These are phyloP conservation scores for Deinandra increscens DNA, from an alignment of 129 eudicot genomes.

Conservation along the genomic window DNA sequence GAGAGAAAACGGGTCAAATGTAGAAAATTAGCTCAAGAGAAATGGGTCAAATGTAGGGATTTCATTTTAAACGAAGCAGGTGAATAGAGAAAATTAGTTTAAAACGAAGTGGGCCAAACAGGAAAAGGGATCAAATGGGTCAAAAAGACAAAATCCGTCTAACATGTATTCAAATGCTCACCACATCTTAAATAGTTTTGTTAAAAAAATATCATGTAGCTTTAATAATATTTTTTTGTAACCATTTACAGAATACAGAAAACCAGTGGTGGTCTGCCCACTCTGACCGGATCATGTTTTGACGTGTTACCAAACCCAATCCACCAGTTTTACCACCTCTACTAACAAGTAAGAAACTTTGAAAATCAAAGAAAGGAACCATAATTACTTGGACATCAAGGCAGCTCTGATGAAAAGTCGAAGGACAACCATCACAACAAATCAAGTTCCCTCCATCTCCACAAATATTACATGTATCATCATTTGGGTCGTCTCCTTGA, in stretches of 20 bases:
- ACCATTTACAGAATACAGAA: background rate
- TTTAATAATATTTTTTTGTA: background rate
- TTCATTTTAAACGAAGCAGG: background rate
- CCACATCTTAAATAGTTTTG: background rate
- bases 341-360: background rate
- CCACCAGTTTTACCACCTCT: slow-evolving; percentile 1
- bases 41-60: background rate
- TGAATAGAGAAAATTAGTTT: background rate
- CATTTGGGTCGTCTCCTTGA: slow-evolving; percentile 80
- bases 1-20: background rate
- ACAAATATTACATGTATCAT: slow-evolving; percentile 90
- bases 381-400: slow-evolving; percentile 56
- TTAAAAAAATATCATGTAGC: background rate
- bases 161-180: slow-evolving; percentile 13
- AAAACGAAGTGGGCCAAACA: background rate
- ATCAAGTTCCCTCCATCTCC: slow-evolving; percentile 95
- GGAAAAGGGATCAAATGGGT: background rate
- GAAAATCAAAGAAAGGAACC: background rate
- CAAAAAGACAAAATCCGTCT: background rate
- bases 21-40: background rate
- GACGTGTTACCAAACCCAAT: background rate
- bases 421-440: slow-evolving; percentile 95
- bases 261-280: background rate
- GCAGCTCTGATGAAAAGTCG: slow-evolving; percentile 90
- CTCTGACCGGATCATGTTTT: background rate